These are phyloP conservation scores for Podospora pseudoanserina DNA, from an alignment of 495 filamentous ascomycete genomes.

Conservation along the genomic window DNA sequence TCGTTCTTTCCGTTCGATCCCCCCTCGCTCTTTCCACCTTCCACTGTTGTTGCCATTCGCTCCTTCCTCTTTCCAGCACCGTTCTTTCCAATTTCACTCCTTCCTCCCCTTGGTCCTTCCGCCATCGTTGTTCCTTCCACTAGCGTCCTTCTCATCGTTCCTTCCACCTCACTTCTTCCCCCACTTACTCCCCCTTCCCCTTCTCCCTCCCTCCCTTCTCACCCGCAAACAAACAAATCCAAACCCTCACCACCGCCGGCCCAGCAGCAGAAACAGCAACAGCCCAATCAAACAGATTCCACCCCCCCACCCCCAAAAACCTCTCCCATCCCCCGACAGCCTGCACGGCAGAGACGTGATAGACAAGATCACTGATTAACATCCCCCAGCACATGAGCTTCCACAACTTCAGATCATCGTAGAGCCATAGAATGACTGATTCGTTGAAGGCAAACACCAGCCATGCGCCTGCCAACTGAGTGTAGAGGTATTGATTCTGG, in stretches of 20 bases:
- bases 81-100: too few relatives aligned
- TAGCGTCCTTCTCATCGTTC: too few relatives aligned
- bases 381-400: slow-evolving; percentile 30
- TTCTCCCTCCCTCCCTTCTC: slow-evolving; percentile 7
- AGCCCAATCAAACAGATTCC: slow-evolving; percentile 22
- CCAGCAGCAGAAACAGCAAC: slow-evolving; percentile 13
- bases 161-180: neutral
- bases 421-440: slow-evolving; percentile 52
- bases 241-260: slow-evolving; percentile 17
- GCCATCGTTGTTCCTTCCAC: too few relatives aligned
- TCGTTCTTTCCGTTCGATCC: too few relatives aligned
- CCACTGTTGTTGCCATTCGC: too few relatives aligned
- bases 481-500: slow-evolving; percentile 34
- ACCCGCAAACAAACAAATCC: slow-evolving; percentile 6
- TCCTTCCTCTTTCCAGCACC: too few relatives aligned
- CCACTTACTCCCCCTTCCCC: slow-evolving; percentile 5
- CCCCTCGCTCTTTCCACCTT: too few relatives aligned
- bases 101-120: too few relatives aligned
- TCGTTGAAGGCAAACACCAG: slow-evolving; percentile 56
- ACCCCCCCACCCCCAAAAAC: slow-evolving; percentile 16
- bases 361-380: slow-evolving; percentile 28
- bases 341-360: slow-evolving; percentile 21
- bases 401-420: slow-evolving; percentile 54
- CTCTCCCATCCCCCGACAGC: slow-evolving; percentile 29
- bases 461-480: slow-evolving; percentile 50